Percentiles rank a stretch among this genome's conserved stretches.
These are phyloP conservation scores for Micractinium conductrix DNA, from an alignment of 139 green algal genomes.

Conservation along the genomic window DNA sequence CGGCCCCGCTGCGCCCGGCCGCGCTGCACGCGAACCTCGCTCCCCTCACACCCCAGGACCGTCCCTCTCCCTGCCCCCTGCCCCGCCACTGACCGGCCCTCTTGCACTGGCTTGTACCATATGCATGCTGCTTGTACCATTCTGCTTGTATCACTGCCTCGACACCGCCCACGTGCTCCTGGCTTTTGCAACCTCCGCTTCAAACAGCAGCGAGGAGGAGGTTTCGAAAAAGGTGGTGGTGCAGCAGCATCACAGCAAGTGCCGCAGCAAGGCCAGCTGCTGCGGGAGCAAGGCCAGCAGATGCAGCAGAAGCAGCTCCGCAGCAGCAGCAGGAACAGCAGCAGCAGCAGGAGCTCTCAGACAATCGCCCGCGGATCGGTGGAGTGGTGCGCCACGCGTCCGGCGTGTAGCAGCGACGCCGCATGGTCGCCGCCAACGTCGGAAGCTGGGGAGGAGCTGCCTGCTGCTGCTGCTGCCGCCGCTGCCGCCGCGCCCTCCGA, in stretches of 20 bases:
- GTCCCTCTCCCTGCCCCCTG: background rate
- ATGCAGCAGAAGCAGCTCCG: background rate
- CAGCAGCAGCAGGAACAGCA: too few species aligned
- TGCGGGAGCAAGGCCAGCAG: background rate
- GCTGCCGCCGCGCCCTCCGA: background rate
- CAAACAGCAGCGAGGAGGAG: too few species aligned
- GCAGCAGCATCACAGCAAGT: background rate
- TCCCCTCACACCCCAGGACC: too few species aligned
- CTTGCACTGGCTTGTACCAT: too few species aligned
- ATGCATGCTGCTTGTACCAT: background rate
- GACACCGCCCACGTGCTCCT: too few species aligned
- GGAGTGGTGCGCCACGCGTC: background rate
- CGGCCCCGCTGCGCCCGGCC: background rate
- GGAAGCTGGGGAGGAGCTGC: too few species aligned
- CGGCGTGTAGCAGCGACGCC: background rate
- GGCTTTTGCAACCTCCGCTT: too few species aligned
- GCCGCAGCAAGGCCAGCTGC: background rate
- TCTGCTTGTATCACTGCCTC: background rate
- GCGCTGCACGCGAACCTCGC: too few species aligned
- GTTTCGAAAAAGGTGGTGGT: background rate
- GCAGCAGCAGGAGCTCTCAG: background rate
- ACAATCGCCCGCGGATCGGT: background rate
- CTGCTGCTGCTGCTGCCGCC: background rate
- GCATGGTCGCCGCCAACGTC: background rate
- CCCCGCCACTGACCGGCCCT: too few species aligned